Evolutionary conservation across 208 protist species (phyloP).

Genomic region (Wallacemonas sp.): DNA sequence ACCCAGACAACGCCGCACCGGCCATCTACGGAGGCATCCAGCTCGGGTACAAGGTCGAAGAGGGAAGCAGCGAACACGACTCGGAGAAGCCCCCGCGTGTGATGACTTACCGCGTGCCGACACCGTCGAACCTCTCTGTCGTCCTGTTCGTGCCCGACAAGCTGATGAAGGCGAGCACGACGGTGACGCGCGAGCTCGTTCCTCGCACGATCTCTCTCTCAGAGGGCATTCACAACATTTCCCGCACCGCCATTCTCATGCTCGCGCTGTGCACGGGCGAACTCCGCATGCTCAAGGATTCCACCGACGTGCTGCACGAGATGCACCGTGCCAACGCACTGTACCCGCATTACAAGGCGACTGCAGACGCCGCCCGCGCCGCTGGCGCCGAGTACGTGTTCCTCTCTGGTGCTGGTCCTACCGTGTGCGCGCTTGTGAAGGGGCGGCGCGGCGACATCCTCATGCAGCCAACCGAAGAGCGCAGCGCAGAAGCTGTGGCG

Average conservation of each 20-base stretch:
- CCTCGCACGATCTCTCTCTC: conserved; percentile 49
- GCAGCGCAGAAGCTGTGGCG: conserved; percentile 56
- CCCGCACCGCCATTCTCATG: conserved; percentile 83
- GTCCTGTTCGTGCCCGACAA: conserved; percentile 90
- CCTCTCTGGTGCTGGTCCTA: conserved; percentile 77
- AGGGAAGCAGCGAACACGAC: conserved; percentile 5
- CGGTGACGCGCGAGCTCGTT: conserved; percentile 80
- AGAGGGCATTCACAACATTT: conserved; percentile 93
- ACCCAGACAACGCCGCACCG: conserved; percentile 92
- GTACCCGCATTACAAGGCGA: conserved; percentile 80
- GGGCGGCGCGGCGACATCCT: conserved; percentile 61
- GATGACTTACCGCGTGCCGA: conserved; percentile 78
- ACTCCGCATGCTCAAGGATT: conserved; percentile 61
- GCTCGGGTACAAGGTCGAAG: conserved; percentile 60
- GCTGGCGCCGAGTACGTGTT: conserved; percentile 79
- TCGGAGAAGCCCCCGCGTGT: not conserved
- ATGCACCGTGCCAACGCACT: conserved; percentile 61
- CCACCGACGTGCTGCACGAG: conserved; percentile 86
- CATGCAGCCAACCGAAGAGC: conserved; percentile 46
- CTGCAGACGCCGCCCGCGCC: conserved; percentile 49
- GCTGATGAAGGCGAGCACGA: conserved; percentile 88
- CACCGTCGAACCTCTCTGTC: conserved; percentile 67
- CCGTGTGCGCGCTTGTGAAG: conserved; percentile 71
- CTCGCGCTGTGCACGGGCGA: conserved; percentile 70
- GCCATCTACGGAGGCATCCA: conserved; percentile 94